Conservation (phyloP, 371 early-diverging fungal genomes). For the Batrachochytrium dendrobatidis region DNA sequence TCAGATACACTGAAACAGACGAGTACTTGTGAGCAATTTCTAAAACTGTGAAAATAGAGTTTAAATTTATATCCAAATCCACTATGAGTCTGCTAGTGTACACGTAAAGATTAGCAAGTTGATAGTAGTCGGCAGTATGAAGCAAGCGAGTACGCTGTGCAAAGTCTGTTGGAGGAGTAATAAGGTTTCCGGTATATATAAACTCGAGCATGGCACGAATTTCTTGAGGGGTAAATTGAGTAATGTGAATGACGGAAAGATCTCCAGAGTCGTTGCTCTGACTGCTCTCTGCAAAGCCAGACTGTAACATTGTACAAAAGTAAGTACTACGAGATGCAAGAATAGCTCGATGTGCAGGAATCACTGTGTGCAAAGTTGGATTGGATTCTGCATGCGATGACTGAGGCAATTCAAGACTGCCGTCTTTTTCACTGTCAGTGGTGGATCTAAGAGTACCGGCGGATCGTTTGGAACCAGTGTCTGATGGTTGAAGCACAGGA, state of each 20-base stretch:
- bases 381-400: too few relatives aligned
- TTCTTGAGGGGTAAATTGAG: slow-evolving; percentile 18
- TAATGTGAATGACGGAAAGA: slow-evolving; percentile 11
- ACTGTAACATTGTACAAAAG: slow-evolving; percentile 25
- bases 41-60: slow-evolving; percentile 14
- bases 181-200: slow-evolving; percentile 19
- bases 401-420: neutral
- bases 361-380: slow-evolving; percentile 4
- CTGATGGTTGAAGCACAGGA: too few relatives aligned
- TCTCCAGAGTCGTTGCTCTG: neutral
- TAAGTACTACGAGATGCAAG: slow-evolving; percentile 29
- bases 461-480: too few relatives aligned
- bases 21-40: slow-evolving; percentile 26
- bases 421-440: neutral
- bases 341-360: slow-evolving; percentile 29
- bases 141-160: slow-evolving; percentile 15
- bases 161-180: slow-evolving; percentile 5
- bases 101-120: slow-evolving; percentile 16
- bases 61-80: slow-evolving; percentile 19
- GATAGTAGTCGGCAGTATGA: slow-evolving; percentile 22
- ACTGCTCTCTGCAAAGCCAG: slow-evolving; percentile 17
- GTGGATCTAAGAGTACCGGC: neutral
- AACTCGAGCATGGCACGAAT: slow-evolving; percentile 26
- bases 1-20: slow-evolving; percentile 15
- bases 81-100: slow-evolving; percentile 20